Conservation (phyloP, 306 rosid species). For the Pachyrhizus erosus region DNA sequence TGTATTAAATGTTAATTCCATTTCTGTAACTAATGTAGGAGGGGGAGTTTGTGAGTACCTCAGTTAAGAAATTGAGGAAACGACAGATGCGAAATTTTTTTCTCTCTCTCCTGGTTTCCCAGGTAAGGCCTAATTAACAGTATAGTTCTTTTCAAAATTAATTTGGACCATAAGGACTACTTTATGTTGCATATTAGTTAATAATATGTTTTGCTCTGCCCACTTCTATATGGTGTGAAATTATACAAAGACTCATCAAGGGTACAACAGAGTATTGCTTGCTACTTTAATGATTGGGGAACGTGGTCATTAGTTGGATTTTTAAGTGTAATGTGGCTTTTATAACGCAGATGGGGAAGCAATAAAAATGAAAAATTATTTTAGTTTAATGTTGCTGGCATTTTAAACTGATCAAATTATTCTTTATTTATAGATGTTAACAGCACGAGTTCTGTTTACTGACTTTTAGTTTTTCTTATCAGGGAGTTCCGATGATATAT, state of each 20-base stretch:
- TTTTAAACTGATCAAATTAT: slow-evolving; percentile 18
- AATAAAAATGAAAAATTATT: background rate
- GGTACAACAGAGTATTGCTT: background rate
- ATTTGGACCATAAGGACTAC: background rate
- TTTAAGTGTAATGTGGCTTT: slow-evolving; percentile 25
- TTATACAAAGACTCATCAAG: background rate
- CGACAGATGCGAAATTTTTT: slow-evolving; percentile 92
- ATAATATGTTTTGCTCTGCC: background rate
- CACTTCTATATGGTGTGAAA: slow-evolving; percentile 1
- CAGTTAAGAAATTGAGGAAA: slow-evolving; percentile 82
- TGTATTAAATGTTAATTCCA: slow-evolving; percentile 35
- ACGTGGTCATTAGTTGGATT: background rate
- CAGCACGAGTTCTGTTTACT: slow-evolving; percentile 25
- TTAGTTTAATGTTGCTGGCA: background rate
- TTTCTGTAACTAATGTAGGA: slow-evolving; percentile 64
- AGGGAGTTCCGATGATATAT: slow-evolving; percentile 95
- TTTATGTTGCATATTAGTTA: background rate
- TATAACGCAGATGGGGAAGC: background rate
- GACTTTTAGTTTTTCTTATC: slow-evolving; percentile 40
- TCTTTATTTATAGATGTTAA: slow-evolving; percentile 19
- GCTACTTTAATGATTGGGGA: background rate
- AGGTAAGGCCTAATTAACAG: slow-evolving; percentile 56
- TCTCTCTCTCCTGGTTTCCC: slow-evolving; percentile 93
- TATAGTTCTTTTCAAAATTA: background rate
- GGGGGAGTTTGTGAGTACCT: slow-evolving; percentile 73